Percentiles rank a stretch among this genome's conserved stretches.
Conservation (phyloP, 805 yeast species). For the Pichia californica region DNA sequence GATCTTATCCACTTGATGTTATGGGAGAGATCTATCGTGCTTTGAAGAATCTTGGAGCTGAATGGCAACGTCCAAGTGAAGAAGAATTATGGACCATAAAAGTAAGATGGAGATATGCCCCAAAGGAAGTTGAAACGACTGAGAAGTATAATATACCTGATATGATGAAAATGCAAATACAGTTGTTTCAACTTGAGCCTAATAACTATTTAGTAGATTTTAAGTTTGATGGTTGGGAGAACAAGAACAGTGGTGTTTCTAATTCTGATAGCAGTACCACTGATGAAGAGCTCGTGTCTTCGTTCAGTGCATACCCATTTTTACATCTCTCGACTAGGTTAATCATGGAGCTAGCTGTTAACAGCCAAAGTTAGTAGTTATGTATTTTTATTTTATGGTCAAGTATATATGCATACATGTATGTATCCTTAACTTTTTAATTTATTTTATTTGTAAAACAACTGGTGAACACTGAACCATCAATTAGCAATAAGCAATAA, state of each 20-base stretch:
- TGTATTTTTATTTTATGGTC: no score
- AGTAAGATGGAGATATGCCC: constrained; percentile 83
- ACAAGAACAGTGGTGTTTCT: constrained; percentile 28
- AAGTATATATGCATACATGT: no score
- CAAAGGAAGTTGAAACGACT: constrained; percentile 18
- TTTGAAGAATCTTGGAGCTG: constrained; percentile 87
- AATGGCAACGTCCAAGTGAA: constrained; percentile 93
- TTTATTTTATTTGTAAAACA: no score
- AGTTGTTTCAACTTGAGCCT: constrained; percentile 90
- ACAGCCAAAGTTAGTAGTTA: constrained; percentile 48
- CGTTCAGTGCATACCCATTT: constrained; percentile 95
- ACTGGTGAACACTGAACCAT: no score
- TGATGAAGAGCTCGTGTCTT: constrained; percentile 67
- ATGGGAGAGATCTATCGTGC: constrained; percentile 98
- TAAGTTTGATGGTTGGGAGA: constrained; percentile 97
- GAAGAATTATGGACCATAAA: constrained; percentile 95
- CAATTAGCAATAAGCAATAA: no score
- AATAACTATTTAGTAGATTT: constrained; percentile 94
- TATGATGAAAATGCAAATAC: constrained; percentile 94
- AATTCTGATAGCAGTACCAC: constrained; percentile 25
- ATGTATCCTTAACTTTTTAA: no score
- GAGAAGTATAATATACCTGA: constrained; percentile 46
- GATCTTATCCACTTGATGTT: constrained; percentile 94
- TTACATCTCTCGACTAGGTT: constrained; percentile 85
- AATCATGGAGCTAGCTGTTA: constrained; percentile 95